phyloP scores from a whole-genome alignment of 768 basidiomycete species.

The Tricholoma bakamatsutake region DNA sequence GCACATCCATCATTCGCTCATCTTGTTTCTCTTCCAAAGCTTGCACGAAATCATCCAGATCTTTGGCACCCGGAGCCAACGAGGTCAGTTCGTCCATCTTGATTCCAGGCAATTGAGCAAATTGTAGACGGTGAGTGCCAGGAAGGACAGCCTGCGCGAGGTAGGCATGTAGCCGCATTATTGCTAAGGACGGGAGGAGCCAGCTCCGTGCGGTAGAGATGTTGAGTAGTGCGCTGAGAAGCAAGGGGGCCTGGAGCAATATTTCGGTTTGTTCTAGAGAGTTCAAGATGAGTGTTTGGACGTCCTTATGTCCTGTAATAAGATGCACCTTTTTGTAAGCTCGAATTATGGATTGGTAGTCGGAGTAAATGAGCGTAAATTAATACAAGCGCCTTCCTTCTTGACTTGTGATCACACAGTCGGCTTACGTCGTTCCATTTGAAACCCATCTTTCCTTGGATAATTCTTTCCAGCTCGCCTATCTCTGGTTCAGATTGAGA shows the following conservation, averaged over 20 bases:
- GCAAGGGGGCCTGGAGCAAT: constrained; percentile 63
- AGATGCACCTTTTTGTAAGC: constrained; percentile 54
- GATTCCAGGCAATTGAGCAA: constrained; percentile 79
- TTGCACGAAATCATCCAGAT: constrained; percentile 40
- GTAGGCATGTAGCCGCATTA: constrained; percentile 80
- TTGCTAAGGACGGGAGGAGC: constrained; percentile 71
- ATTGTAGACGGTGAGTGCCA: constrained; percentile 37
- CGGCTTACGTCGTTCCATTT: constrained; percentile 50
- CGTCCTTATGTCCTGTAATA: not conserved
- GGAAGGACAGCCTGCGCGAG: constrained; percentile 80
- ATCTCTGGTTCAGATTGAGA: constrained; percentile 32
- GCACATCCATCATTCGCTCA: constrained; percentile 42
- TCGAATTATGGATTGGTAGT: constrained; percentile 43
- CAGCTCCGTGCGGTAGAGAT: constrained; percentile 85
- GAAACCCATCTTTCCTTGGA: constrained; percentile 41
- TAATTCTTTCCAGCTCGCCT: constrained; percentile 43
- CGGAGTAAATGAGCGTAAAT: constrained; percentile 85
- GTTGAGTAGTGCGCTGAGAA: constrained; percentile 77
- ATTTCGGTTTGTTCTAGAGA: constrained; percentile 64
- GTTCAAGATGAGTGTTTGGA: not conserved
- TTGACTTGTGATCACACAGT: constrained; percentile 31
- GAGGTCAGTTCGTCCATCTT: constrained; percentile 42
- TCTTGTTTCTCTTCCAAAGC: constrained; percentile 50
- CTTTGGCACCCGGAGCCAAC: constrained; percentile 29
- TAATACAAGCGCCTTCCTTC: constrained; percentile 58